These are phyloP conservation scores for Syzygium aromaticum DNA, from an alignment of 345 rosid species.

Conservation along the genomic window DNA sequence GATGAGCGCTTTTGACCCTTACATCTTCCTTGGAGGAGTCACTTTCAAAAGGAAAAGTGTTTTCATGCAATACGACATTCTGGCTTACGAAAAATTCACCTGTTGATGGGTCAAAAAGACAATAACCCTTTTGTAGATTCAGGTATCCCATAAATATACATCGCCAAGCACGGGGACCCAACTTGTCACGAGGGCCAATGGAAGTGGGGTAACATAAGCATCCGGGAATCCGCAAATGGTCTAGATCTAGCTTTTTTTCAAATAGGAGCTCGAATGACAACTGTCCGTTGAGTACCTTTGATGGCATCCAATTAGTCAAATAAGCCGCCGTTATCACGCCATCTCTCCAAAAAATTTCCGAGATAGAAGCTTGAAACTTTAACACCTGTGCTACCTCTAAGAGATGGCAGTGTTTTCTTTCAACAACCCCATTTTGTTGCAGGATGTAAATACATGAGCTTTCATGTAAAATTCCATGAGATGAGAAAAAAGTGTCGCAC, in stretches of 20 bases:
- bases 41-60: too few species aligned
- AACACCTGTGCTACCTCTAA: rapidly evolving
- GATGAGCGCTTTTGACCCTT: not conserved
- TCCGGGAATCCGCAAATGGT: too few species aligned
- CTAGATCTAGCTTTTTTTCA: too few species aligned
- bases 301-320: rapidly evolving
- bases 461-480: not conserved
- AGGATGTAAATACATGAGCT: not conserved
- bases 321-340: not conserved
- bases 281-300: not conserved
- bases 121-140: too few species aligned
- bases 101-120: not conserved
- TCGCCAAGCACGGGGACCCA: not conserved
- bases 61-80: too few species aligned
- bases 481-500: not conserved
- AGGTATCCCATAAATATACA: not conserved
- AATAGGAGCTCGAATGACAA: too few species aligned
- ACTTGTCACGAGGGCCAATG: not conserved
- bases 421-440: too few species aligned
- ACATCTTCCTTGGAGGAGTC: not conserved
- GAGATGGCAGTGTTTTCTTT: not conserved
- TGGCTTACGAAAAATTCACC: not conserved
- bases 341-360: not conserved
- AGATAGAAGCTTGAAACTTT: not conserved
- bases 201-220: not conserved